Base-by-base conservation (phyloP, 163 green algal species). In the Chloromonas sp. region DNA sequence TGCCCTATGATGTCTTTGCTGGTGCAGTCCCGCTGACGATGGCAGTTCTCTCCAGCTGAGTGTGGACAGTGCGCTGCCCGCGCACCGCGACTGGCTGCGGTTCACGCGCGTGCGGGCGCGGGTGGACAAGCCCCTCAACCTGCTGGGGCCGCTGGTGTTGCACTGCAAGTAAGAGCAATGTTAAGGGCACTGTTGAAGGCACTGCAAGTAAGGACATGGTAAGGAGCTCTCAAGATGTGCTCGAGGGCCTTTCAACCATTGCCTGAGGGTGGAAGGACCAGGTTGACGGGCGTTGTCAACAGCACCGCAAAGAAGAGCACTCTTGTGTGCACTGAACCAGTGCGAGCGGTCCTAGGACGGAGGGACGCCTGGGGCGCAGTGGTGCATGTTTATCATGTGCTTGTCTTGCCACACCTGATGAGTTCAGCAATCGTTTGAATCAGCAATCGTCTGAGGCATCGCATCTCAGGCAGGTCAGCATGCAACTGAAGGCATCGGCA, bases 31-130 rank as follows among this genome's bases (percentile, higher is more conserved):
- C 84, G 84, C 87, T 58, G 82, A 74, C 3, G 89, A 92, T 14
- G 92, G 95, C 84, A 87, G 91, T 0, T 91, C 97, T 81, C 82
- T 98, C 78, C 84, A 96, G 71, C 79, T 94, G 2, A 94, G 87
- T 78, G 87, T 96, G 78, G 96, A 99, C 91, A 92, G 98, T 87
- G 95, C 93, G 0, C 58, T 99, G 82, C 96, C 96, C 15, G 66
- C 98, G 84, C 87, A 88, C 8, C 81, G 86, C 15, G 90, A 95
- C 60, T 98, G 94, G 95, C 94, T 99, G 61, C 96, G 95, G 87
- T 98, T 98, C 91, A 97, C 94, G 84, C 89, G 95, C 11, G 82
- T 84, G 66, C 62, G 81, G 1, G 81, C 90, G 61, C 84, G 94
- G 8, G 94, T 90, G 14, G 92, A 95, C 74, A 90, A 90, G 57